A percentile compares a stretch with the other conserved stretches of the same genome.
Conservation (phyloP, 2,329 filamentous ascomycete species). For the Pyrenophora tritici-repentis region DNA sequence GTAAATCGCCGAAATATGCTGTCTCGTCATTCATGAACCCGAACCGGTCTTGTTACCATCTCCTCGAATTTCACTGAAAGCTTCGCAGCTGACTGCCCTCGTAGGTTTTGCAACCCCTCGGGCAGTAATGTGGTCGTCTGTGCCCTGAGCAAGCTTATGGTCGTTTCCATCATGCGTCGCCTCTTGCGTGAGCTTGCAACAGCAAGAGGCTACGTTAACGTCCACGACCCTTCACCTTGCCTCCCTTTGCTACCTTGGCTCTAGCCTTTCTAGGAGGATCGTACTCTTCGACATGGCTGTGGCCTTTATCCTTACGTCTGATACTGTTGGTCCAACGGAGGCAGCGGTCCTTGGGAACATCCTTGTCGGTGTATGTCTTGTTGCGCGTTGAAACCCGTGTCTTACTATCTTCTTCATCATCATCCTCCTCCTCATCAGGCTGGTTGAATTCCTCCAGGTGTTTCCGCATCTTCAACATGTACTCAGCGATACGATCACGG, state of each 20-base stretch:
- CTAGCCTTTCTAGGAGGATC: conserved; percentile 57
- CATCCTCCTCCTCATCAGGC: conserved; percentile 54
- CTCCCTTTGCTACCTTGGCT: conserved; percentile 41
- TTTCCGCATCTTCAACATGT: conserved; percentile 79
- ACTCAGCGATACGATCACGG: conserved; percentile 73
- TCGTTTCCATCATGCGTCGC: neutral
- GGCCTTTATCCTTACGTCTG: conserved; percentile 62
- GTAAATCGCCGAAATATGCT: conserved; percentile 20
- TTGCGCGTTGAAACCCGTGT: conserved; percentile 66
- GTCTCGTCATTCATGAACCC: conserved; percentile 26
- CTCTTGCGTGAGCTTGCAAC: conserved; percentile 5
- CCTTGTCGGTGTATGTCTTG: conserved; percentile 62
- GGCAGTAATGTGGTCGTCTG: neutral
- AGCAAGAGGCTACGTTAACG: conserved; percentile 17
- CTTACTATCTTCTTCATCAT: conserved; percentile 52
- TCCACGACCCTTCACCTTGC: conserved; percentile 34
- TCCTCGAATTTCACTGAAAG: neutral
- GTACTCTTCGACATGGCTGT: conserved; percentile 62
- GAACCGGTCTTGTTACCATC: neutral
- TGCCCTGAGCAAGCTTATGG: neutral
- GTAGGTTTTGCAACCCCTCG: neutral
- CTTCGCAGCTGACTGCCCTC: neutral
- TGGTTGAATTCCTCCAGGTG: conserved; percentile 66
- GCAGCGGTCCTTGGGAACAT: conserved; percentile 60
- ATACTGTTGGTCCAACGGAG: conserved; percentile 69